phyloP scores from a whole-genome alignment of 2,329 filamentous ascomycete species.

The Seiridium cupressi region DNA sequence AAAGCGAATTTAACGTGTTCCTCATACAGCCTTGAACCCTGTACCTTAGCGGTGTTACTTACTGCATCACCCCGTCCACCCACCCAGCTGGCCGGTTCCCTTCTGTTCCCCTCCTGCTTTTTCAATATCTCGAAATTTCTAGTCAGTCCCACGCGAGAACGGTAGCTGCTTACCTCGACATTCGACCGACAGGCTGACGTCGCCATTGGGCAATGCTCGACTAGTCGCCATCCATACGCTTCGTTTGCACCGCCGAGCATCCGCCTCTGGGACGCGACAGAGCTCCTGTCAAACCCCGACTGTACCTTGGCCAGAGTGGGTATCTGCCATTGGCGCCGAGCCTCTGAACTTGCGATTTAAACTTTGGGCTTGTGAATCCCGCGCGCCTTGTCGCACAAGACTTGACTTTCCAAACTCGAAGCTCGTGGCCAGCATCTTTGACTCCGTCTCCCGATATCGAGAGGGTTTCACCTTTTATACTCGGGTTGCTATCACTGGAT shows the following conservation, averaged over 20 bases:
- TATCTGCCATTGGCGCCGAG: background rate
- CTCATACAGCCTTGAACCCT: background rate
- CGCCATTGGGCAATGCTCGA: background rate
- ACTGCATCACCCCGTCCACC: constrained; percentile 8
- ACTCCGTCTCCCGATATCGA: background rate
- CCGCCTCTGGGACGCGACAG: too few species aligned
- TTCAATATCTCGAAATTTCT: background rate
- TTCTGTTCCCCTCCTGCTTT: constrained; percentile 1
- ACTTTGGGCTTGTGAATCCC: background rate
- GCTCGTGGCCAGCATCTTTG: background rate
- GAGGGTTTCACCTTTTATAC: background rate
- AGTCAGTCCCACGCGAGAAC: too few species aligned
- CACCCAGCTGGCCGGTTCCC: constrained; percentile 7
- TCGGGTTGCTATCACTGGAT: too few species aligned
- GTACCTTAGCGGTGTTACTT: background rate
- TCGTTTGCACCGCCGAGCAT: too few species aligned
- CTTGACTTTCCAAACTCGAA: too few species aligned
- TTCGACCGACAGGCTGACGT: background rate
- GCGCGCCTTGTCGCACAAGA: background rate
- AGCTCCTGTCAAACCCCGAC: background rate
- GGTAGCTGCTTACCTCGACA: too few species aligned
- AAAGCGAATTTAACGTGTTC: background rate
- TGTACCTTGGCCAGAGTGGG: background rate
- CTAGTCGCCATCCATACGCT: too few species aligned
- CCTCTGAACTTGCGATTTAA: background rate